Percentiles rank a stretch among this genome's conserved stretches.
phyloP scores from a whole-genome alignment of 2,329 filamentous ascomycete genomes.

The Pseudocercospora cruenta region DNA sequence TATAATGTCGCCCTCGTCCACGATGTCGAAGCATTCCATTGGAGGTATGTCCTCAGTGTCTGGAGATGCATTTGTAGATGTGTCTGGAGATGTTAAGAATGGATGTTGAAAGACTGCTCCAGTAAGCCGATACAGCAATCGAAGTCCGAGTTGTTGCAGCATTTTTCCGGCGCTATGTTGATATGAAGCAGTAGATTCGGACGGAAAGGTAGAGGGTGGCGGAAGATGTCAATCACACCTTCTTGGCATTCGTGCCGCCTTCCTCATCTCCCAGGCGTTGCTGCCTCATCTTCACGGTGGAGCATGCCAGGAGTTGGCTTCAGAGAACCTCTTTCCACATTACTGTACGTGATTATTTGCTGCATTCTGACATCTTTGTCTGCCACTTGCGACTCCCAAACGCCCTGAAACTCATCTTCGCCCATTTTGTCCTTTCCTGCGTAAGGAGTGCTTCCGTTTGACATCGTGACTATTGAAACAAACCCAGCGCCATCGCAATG shows the following conservation, averaged over 20 bases:
- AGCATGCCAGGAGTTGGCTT: background rate
- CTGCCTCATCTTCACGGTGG: background rate
- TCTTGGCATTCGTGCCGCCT: background rate
- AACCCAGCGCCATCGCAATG: constrained; percentile 26
- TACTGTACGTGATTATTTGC: constrained; percentile 26
- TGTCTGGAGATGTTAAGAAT: too few relatives aligned
- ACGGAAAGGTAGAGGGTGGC: background rate
- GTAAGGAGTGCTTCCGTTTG: constrained; percentile 24
- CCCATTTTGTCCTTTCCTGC: constrained; percentile 12
- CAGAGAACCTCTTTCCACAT: constrained; percentile 7
- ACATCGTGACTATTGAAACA: constrained; percentile 16
- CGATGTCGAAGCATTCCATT: too few relatives aligned
- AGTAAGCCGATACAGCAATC: too few relatives aligned
- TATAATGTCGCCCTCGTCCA: too few relatives aligned
- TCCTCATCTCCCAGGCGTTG: background rate
- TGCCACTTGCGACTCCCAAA: constrained; percentile 1
- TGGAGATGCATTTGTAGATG: too few relatives aligned
- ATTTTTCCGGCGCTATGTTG: background rate
- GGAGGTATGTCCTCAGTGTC: too few relatives aligned
- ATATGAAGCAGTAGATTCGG: background rate
- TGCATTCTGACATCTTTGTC: background rate
- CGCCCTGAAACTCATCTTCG: constrained; percentile 4
- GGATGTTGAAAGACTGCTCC: too few relatives aligned
- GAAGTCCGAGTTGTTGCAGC: too few relatives aligned
- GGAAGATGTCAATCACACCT: too few relatives aligned